Base-by-base conservation (phyloP, 2,329 filamentous ascomycete species). In the Alternaria consortialis region DNA sequence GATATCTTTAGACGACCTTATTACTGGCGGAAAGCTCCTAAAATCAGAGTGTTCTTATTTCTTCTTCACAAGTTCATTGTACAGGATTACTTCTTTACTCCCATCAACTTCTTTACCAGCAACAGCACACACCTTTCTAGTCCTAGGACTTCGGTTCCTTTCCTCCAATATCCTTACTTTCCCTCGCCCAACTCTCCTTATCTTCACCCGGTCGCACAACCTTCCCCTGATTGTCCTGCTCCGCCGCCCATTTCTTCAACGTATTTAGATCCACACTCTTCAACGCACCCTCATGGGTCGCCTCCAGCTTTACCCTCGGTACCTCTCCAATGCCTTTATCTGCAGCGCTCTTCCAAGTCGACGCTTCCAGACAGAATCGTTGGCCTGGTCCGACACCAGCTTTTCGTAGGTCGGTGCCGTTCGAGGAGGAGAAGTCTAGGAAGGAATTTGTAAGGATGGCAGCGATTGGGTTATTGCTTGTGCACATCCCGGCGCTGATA, bases 321-420 rank as follows among this genome's bases (percentile, higher is more conserved):
- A 69, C 62, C 13, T 69, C 70, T 1, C 65, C 48, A 6, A 66
- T 63, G 0, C 63, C 61, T 8, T 62, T 67, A 25, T 70, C 68
- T 2, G 63, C 58, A 9, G 68, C 65, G 68, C 87, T 84, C 67
- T 84, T 84, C 85, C 85, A 88, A 36, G 83, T 76, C 11, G 74
- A 76, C 0, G 85, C 85, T 65, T 86, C 88, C 5, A 89, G 76
- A 70, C 87, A 89, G 82, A 86, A 88, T 68, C 84, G 84, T 63
- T 84, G 85, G 5, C 86, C 86, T 5, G 79, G 83, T 25, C 79
- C 84, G 48, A 89, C 80, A 9, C 86, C 86, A 15, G 82, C 80
- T 12, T 74, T 71, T 25, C 85, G 82, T 31, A 89, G 80, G 66
- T 89, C 84, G 68, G 87, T 88, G 50, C 86, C 87, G 37, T 81